Percentiles rank a stretch among this genome's conserved stretches.
phyloP scores from a whole-genome alignment of 306 rosid species.

The Quercus berberidifolia region DNA sequence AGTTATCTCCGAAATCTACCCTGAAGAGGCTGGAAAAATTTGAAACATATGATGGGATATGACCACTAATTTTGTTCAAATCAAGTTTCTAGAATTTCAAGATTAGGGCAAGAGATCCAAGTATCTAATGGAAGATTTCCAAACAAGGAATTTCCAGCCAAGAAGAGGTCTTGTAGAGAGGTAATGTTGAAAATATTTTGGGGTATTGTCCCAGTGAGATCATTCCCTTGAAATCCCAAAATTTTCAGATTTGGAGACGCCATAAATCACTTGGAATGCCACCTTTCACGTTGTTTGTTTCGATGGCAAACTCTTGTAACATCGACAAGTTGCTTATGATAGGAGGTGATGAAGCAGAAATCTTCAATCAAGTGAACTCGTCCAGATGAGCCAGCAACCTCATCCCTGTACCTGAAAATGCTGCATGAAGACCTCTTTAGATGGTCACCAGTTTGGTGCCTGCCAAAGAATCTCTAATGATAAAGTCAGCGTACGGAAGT shows the following conservation, averaged over 20 bases:
- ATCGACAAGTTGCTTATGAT: not conserved
- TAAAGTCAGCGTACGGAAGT: no score
- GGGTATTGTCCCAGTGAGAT: not conserved
- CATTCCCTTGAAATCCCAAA: accelerated
- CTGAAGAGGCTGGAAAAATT: accelerated
- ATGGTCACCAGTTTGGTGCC: no score
- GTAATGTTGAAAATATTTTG: not conserved
- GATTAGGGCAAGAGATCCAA: not conserved
- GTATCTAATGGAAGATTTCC: not conserved
- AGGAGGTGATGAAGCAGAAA: not conserved
- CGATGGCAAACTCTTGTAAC: not conserved
- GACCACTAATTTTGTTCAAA: not conserved
- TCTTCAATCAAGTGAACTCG: no score
- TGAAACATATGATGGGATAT: not conserved
- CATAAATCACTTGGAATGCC: not conserved
- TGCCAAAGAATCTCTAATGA: no score
- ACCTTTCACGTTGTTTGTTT: not conserved
- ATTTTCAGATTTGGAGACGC: not conserved
- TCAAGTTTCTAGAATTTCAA: accelerated
- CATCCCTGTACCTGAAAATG: no score
- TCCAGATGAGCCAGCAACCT: no score
- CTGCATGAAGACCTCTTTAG: no score
- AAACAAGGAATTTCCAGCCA: not conserved
- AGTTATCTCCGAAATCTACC: accelerated
- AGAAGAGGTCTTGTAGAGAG: accelerated